phyloP scores from a whole-genome alignment of 108 stramenopile genomes.

The Cyclotella baltica region DNA sequence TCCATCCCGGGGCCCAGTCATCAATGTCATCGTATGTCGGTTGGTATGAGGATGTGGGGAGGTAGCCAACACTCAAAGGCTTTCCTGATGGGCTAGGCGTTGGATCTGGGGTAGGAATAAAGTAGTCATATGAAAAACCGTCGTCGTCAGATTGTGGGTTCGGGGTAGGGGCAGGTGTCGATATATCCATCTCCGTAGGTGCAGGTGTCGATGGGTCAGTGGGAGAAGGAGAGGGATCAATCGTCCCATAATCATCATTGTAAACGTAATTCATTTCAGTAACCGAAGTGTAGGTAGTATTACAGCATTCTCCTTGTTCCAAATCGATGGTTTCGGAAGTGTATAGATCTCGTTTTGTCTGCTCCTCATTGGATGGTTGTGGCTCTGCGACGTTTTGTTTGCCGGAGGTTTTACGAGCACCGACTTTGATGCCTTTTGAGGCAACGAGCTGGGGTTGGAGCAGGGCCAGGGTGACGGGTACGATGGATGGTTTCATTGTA shows the following conservation, averaged over 20 bases:
- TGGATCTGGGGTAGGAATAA: neutral
- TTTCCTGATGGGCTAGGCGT: neutral
- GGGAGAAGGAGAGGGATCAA: neutral
- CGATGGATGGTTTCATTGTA: slow-evolving; percentile 10
- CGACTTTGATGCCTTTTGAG: slow-evolving; percentile 9
- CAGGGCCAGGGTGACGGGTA: slow-evolving; percentile 4
- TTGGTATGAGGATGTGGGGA: neutral
- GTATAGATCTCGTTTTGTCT: neutral
- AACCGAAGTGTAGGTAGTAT: neutral
- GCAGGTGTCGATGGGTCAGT: neutral
- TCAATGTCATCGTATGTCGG: slow-evolving; percentile 7
- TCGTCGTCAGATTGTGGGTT: slow-evolving; percentile 10
- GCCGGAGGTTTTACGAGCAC: neutral
- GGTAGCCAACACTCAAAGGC: neutral
- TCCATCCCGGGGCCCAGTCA: slow-evolving; percentile 7
- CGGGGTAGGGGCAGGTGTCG: neutral
- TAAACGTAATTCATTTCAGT: neutral
- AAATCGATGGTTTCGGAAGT: slow-evolving; percentile 6
- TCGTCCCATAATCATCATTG: neutral
- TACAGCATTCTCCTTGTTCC: neutral
- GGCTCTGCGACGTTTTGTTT: neutral
- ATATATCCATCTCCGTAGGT: neutral
- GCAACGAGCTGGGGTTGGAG: neutral
- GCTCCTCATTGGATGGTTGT: neutral
- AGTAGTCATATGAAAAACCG: neutral